Percentiles rank a stretch among this genome's conserved stretches.
Evolutionary conservation across 495 filamentous ascomycete genomes (phyloP).

Genomic region (Aspergillus ellipticus): DNA sequence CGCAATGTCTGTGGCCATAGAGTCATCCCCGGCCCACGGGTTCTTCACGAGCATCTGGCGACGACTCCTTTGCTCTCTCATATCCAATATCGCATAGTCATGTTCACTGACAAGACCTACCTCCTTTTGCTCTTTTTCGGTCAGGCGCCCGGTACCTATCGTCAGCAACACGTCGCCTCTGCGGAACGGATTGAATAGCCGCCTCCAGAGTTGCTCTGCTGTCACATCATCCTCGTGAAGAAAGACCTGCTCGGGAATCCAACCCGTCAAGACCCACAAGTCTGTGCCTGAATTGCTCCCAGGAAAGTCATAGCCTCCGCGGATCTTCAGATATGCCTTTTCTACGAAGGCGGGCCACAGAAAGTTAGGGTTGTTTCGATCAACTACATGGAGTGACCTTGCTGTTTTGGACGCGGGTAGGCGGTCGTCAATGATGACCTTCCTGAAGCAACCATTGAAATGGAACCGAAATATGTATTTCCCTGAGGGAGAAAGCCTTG

Average conservation of each 20-base stretch:
- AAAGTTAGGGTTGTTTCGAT: slow-evolving; percentile 70
- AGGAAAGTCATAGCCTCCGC: slow-evolving; percentile 95
- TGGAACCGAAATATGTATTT: slow-evolving; percentile 90
- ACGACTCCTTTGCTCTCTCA: slow-evolving; percentile 62
- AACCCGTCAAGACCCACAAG: slow-evolving; percentile 83
- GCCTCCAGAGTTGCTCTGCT: slow-evolving; percentile 69
- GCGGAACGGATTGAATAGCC: slow-evolving; percentile 70
- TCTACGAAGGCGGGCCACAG: slow-evolving; percentile 94
- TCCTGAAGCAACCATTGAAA: slow-evolving; percentile 91
- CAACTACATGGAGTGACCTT: slow-evolving; percentile 79
- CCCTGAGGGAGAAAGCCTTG: slow-evolving; percentile 65
- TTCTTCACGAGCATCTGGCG: slow-evolving; percentile 84
- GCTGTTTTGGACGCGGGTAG: slow-evolving; percentile 72
- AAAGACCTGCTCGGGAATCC: slow-evolving; percentile 95
- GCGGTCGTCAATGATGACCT: slow-evolving; percentile 87
- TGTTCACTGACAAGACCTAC: slow-evolving; percentile 85
- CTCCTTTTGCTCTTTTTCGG: slow-evolving; percentile 65
- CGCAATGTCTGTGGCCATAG: slow-evolving; percentile 14
- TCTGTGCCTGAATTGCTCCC: slow-evolving; percentile 98
- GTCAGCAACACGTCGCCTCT: slow-evolving; percentile 83
- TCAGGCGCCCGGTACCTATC: slow-evolving; percentile 81
- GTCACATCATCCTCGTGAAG: slow-evolving; percentile 78
- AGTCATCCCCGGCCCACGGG: slow-evolving; percentile 78
- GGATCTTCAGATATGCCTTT: slow-evolving; percentile 96
- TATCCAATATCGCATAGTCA: slow-evolving; percentile 86